phyloP scores from a whole-genome alignment of 495 filamentous ascomycete genomes.

The Daldinia vernicosa region DNA sequence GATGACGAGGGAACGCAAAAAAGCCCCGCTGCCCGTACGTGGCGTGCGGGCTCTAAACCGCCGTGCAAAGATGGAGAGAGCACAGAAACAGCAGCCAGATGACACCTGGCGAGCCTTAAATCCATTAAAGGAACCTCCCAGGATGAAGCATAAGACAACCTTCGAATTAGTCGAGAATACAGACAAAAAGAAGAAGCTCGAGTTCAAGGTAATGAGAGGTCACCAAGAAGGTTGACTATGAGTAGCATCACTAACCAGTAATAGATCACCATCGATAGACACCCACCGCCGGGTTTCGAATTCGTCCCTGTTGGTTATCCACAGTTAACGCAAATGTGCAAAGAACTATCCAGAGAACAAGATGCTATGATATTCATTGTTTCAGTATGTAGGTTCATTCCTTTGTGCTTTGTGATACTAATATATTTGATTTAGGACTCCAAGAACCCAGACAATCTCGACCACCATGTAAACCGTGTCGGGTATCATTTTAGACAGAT shows the following conservation, averaged over 20 bases:
- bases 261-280: conserved; percentile 54
- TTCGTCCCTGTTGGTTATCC: conserved; percentile 87
- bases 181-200: conserved; percentile 65
- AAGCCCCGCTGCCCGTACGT: conserved; percentile 37
- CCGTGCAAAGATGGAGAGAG: conserved; percentile 42
- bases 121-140: conserved; percentile 47
- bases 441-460: conserved; percentile 38
- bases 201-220: conserved; percentile 56
- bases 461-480: conserved; percentile 72
- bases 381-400: conserved; percentile 65
- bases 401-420: conserved; percentile 5
- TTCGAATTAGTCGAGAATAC: conserved; percentile 65
- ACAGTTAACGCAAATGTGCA: conserved; percentile 76
- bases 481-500: conserved; percentile 76
- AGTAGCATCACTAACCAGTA: conserved; percentile 40
- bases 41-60: conserved; percentile 35
- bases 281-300: conserved; percentile 78
- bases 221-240: neutral
- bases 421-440: conserved; percentile 23
- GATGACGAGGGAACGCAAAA: conserved; percentile 46
- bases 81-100: conserved; percentile 32
- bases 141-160: conserved; percentile 60
- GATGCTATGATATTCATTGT: conserved; percentile 78
- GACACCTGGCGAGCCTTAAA: conserved; percentile 41
- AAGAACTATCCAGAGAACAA: conserved; percentile 76